Percentiles rank a stretch among this genome's conserved stretches.
These are phyloP conservation scores for Fusarium avenaceum DNA, from an alignment of 2,329 filamentous ascomycete genomes.

Conservation along the genomic window DNA sequence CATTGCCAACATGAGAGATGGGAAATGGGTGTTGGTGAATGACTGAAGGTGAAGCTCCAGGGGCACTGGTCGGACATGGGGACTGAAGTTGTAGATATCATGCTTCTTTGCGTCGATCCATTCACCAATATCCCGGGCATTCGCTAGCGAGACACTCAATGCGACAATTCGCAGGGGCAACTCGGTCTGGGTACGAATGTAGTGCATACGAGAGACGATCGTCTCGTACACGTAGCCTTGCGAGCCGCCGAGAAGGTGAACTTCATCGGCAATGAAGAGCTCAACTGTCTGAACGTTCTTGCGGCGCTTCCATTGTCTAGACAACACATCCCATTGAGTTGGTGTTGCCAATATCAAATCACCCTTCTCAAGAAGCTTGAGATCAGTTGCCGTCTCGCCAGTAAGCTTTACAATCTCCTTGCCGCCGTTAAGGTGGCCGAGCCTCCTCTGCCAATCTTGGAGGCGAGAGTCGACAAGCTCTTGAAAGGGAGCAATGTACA, in stretches of 20 bases:
- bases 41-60: constrained; percentile 95
- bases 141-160: constrained; percentile 90
- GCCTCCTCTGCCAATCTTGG: constrained; percentile 86
- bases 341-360: constrained; percentile 95
- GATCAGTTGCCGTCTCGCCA: constrained; percentile 90
- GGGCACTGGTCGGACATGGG: constrained; percentile 87
- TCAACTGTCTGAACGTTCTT: constrained; percentile 94
- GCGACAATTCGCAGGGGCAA: constrained; percentile 88
- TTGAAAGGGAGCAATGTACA: constrained; percentile 96
- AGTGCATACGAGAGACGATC: constrained; percentile 97
- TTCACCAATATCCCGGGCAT: constrained; percentile 93
- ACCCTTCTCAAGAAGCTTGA: constrained; percentile 87
- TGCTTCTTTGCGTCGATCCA: constrained; percentile 99
- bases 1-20: constrained; percentile 98
- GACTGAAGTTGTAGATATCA: constrained; percentile 98
- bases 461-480: constrained; percentile 87
- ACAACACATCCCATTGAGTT: constrained; percentile 94
- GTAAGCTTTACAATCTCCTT: constrained; percentile 94
- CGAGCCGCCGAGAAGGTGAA: constrained; percentile 91
- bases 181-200: constrained; percentile 90
- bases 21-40: constrained; percentile 96
- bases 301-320: constrained; percentile 93
- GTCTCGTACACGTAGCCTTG: constrained; percentile 94
- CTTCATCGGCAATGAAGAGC: constrained; percentile 93
- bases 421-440: constrained; percentile 79